Base-by-base conservation (phyloP, 1,284 basidiomycete species). In the Veloboletus limbatus region DNA sequence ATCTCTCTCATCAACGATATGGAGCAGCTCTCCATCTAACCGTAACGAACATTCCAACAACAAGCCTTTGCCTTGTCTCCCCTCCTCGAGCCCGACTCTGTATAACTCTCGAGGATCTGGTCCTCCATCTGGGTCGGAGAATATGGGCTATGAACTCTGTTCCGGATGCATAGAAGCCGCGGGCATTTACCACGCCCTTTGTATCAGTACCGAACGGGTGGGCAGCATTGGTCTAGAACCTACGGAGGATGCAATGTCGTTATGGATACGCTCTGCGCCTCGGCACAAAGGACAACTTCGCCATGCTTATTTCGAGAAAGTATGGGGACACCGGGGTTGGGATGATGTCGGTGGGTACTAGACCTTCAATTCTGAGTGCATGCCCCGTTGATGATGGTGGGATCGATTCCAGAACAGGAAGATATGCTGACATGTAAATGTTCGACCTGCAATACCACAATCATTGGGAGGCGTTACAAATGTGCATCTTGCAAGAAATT, bases 261-360 rank as follows among this genome's bases (percentile, higher is more conserved):
- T 77, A 47, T 78, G 81, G 77, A 69, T 78, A 47, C 69, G 85
- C 28, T 74, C 80, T 17, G 81, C 84, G 1, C 86, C 86, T 2
- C 79, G 74, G 33, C 69, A 72, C 58, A 85, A 84, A 63, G 87
- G 81, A 14, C 78, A 85, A 54, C 67, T 88, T 47, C 75, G 92
- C 17, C 92, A 95, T 62, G 85, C 88, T 1, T 96, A 86, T 62
- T 69, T 81, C 36, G 92, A 94, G 69, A 90, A 87, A 66, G 76
- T 87, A 8, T 95, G 92, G 92, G 81, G 82, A 1, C 76, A 77
- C 21, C 71, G 72, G 35, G 88, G 88, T 4, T 95, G 92, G 92
- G 81, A 83, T 47, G 87, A 92, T 60, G 82, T 95, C 44, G 88
- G 91, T 92, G 62, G 55, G 88, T 77, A 21, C 18, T 11, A 21